Conservation (phyloP, 306 rosid genomes). For the Mimosa bimucronata region DNA sequence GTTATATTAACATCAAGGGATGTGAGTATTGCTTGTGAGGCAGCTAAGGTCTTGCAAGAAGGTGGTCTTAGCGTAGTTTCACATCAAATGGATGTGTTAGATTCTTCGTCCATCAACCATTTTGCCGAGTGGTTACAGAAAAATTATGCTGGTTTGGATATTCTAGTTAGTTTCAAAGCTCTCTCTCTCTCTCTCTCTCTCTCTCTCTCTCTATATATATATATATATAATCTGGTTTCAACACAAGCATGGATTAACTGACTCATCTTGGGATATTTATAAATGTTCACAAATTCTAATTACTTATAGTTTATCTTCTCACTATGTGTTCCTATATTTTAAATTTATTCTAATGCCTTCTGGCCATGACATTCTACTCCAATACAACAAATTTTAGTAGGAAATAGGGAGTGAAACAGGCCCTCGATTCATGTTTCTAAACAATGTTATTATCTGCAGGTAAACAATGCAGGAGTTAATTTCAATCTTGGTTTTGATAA, state of each 20-base stretch:
- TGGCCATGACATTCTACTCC: conserved; percentile 7
- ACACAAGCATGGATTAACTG: neutral
- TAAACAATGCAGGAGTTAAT: conserved; percentile 88
- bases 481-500: conserved; percentile 82
- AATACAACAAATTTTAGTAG: neutral
- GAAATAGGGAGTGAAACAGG: neutral
- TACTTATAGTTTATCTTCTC: conserved; percentile 19
- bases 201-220: neutral
- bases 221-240: neutral
- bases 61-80: conserved; percentile 74
- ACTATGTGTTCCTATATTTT: conserved; percentile 21
- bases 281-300: conserved; percentile 14
- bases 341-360: neutral
- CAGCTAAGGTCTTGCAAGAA: conserved; percentile 83
- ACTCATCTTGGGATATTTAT: conserved; percentile 25
- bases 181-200: neutral
- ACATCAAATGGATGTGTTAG: conserved; percentile 80
- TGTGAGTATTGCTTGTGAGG: conserved; percentile 73
- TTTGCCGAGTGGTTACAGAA: conserved; percentile 65
- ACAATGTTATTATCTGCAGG: conserved; percentile 47
- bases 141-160: conserved; percentile 80
- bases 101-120: conserved; percentile 57
- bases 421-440: conserved; percentile 29
- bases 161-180: conserved; percentile 58
- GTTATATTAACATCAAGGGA: conserved; percentile 86